phyloP scores from a whole-genome alignment of 441 rosid genomes.

The Eruca vesicaria region DNA sequence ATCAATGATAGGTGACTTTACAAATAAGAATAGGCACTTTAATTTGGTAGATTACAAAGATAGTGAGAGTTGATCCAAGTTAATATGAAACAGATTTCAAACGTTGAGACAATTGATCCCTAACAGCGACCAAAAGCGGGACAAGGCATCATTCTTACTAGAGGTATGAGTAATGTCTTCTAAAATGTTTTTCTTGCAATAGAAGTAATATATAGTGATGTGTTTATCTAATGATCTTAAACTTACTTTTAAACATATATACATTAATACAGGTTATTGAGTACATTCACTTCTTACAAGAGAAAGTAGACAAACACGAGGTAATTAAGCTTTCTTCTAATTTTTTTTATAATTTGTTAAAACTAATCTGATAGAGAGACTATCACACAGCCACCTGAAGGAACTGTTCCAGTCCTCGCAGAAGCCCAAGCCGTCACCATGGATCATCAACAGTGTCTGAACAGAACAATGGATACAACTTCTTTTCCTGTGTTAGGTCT shows the following conservation, averaged over 20 bases:
- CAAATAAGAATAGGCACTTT: background rate
- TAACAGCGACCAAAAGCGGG: slow-evolving; percentile 85
- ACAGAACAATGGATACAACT: slow-evolving; percentile 38
- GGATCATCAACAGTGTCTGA: slow-evolving; percentile 41
- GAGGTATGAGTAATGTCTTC: slow-evolving; percentile 48
- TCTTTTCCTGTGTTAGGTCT: slow-evolving; percentile 62
- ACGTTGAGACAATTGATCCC: slow-evolving; percentile 82
- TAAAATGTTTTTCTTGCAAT: slow-evolving; percentile 39
- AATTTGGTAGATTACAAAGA: background rate
- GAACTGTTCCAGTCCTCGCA: slow-evolving; percentile 39
- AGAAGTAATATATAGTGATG: background rate
- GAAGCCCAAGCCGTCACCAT: slow-evolving; percentile 29
- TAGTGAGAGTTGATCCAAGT: background rate
- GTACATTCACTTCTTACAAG: slow-evolving; percentile 85
- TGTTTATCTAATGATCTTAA: background rate
- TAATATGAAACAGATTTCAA: slow-evolving; percentile 65
- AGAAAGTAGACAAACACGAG: slow-evolving; percentile 70
- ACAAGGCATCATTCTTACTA: slow-evolving; percentile 89
- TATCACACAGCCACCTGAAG: slow-evolving; percentile 46
- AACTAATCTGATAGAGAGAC: slow-evolving; percentile 44
- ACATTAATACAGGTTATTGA: slow-evolving; percentile 66
- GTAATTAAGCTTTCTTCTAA: background rate
- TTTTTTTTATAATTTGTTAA: background rate
- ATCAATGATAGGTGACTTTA: slow-evolving; percentile 74
- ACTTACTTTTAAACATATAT: background rate